phyloP scores from a whole-genome alignment of 2,329 filamentous ascomycete species.

The Fusarium udum region DNA sequence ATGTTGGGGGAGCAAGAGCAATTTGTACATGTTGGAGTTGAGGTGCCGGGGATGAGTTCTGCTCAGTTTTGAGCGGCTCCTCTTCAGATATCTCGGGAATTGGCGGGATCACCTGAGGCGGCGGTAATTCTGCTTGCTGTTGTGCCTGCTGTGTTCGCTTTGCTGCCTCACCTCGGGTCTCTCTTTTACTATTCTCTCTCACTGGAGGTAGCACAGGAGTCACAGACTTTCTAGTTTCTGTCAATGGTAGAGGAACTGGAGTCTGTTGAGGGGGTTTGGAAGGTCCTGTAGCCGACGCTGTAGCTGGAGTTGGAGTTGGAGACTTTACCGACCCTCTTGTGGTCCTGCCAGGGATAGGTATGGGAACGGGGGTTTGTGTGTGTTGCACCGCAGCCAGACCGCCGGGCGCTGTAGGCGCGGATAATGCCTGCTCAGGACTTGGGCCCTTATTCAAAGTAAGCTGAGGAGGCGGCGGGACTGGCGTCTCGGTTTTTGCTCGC shows the following conservation, averaged over 20 bases:
- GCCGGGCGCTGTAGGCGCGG: constrained; percentile 32
- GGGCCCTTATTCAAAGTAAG: constrained; percentile 44
- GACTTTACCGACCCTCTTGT: constrained; percentile 47
- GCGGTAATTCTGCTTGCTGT: constrained; percentile 23
- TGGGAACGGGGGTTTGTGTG: constrained; percentile 56
- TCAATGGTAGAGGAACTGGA: constrained; percentile 50
- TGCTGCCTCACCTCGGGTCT: constrained; percentile 56
- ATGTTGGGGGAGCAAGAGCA: constrained; percentile 5
- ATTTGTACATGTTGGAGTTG: constrained; percentile 36
- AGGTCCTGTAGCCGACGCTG: constrained; percentile 43
- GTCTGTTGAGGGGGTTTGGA: constrained; percentile 49
- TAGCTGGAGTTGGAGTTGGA: constrained; percentile 42
- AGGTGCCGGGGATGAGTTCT: constrained; percentile 17
- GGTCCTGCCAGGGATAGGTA: constrained; percentile 46
- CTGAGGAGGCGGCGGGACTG: constrained; percentile 59
- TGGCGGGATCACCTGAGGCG: constrained; percentile 5
- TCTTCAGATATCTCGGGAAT: constrained; percentile 19
- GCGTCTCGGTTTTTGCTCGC: constrained; percentile 66
- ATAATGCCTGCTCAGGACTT: constrained; percentile 33
- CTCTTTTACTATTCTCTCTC: constrained; percentile 51
- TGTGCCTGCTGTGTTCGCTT: constrained; percentile 54
- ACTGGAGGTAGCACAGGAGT: constrained; percentile 47
- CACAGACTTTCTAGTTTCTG: constrained; percentile 46
- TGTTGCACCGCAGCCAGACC: constrained; percentile 35
- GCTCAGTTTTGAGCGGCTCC: constrained; percentile 37